These are phyloP conservation scores for Tolypocladium endophyticum DNA, from an alignment of 2,329 filamentous ascomycete species.

Conservation along the genomic window DNA sequence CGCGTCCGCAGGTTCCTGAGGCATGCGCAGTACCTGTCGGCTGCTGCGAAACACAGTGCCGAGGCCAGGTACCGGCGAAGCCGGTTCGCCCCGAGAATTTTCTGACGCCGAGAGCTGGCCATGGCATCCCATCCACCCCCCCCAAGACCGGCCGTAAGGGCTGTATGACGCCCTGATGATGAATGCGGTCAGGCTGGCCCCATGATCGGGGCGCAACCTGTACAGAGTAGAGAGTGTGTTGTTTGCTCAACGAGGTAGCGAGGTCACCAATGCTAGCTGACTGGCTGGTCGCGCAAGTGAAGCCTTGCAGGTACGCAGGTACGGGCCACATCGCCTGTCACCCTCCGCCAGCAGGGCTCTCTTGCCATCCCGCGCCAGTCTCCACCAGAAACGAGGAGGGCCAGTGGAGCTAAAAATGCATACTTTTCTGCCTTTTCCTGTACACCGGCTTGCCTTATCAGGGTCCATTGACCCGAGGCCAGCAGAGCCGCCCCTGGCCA, in stretches of 20 bases:
- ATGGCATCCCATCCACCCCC: not conserved
- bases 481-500: not conserved
- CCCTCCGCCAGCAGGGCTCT: not conserved
- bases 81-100: conserved; percentile 25
- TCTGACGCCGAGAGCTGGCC: conserved; percentile 14
- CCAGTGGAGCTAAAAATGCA: conserved; percentile 2
- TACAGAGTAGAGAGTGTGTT: not conserved
- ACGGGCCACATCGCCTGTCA: not conserved
- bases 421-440: not conserved
- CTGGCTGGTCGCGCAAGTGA: not conserved
- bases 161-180: not conserved
- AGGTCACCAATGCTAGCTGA: not conserved
- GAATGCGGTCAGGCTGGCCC: not conserved
- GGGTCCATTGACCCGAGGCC: not conserved
- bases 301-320: not conserved
- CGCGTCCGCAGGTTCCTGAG: not conserved
- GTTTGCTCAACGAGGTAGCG: not conserved
- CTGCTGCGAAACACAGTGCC: not conserved
- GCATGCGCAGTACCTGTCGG: not conserved
- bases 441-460: not conserved
- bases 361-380: not conserved
- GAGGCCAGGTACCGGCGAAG: conserved; percentile 10
- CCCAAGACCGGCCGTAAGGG: not conserved
- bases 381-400: not conserved
- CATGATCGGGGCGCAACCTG: not conserved